Base-by-base conservation (phyloP, 2,329 filamentous ascomycete genomes). In the Pseudogymnoascus sp. region DNA sequence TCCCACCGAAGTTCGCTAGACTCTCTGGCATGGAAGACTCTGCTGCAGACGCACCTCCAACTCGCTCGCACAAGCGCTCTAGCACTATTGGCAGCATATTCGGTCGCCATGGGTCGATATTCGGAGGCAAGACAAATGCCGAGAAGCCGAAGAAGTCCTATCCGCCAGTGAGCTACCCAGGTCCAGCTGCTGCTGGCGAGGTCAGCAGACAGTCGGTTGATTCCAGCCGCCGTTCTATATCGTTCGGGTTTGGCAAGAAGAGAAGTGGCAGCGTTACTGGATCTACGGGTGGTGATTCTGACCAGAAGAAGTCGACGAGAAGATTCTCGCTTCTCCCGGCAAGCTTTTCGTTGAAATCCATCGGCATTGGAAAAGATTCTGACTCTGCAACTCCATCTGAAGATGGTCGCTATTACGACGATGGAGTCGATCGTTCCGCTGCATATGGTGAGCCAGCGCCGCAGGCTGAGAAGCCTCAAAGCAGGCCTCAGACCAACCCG, bases 121-220 rank as follows among this genome's bases (percentile, higher is more conserved):
- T 94, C 72, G 86, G 89, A n/a, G 82, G 84, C 40, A 78, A 79
- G 72, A 74, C 74, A 68, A 80, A 81, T 72, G 77, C 80, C 66
- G 85, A 90, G 73, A 86, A 87, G 66, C 78, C 83, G 62, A 87
- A 85, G 73, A 87, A 84, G 67, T 95, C 67, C 11, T 74, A 97
- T 71, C 93, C 93, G 63, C 93, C 93, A 3, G 89, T 93, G 59
- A 96, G 92, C 77, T 95, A 97, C 91, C 84, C 88, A 66, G 88
- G 88, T 66, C 80, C 85, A 1, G 84, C 89, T 74, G 78, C 84
- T 5, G 81, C 82, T 59, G 67, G 65, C 18, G 60, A 66, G 16
- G 70, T 71, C 25, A 68, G 71, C 8, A 80, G 89, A 59, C 79
- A 80, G 42, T 92, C 89, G 1, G 84, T 90, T 70, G 90, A 92